Percentiles rank a stretch among this genome's conserved stretches.
These are phyloP conservation scores for Alternaria novae-zelandiae DNA, from an alignment of 2,329 filamentous ascomycete genomes.

Conservation along the genomic window DNA sequence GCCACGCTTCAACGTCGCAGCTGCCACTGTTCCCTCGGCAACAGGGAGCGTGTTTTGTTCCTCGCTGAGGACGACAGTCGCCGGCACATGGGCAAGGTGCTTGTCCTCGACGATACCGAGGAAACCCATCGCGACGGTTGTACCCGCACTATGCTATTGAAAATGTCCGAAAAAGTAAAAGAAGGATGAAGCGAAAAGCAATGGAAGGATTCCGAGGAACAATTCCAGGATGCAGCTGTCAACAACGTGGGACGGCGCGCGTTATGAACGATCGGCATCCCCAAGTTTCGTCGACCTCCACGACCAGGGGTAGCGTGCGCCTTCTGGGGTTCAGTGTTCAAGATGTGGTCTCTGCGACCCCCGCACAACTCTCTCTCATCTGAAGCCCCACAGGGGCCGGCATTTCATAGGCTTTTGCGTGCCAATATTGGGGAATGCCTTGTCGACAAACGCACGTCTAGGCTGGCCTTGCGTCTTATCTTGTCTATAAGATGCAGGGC, in stretches of 20 bases:
- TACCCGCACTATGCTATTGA: not conserved
- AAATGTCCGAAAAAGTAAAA: not conserved
- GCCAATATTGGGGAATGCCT: conserved; percentile 17
- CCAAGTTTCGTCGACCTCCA: not conserved
- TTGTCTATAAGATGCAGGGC: conserved; percentile 6
- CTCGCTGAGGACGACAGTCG: conserved; percentile 42
- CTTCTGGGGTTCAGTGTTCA: conserved; percentile 8
- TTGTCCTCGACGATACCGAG: conserved; percentile 44
- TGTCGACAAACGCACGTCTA: not conserved
- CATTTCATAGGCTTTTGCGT: conserved; percentile 2
- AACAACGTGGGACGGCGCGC: conserved; percentile 1
- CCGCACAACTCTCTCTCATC: conserved; percentile 9
- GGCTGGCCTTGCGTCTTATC: conserved; percentile 1
- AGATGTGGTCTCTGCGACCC: conserved; percentile 16
- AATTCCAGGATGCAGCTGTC: not conserved
- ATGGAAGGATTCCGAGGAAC: not conserved
- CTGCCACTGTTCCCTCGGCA: conserved; percentile 13
- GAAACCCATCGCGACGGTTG: conserved; percentile 36
- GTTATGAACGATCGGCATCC: conserved; percentile 15
- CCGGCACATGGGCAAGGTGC: conserved; percentile 43
- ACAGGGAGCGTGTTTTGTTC: conserved; percentile 16
- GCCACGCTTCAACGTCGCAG: conserved; percentile 39
- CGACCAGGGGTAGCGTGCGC: conserved; percentile 5
- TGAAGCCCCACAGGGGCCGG: conserved; percentile 22
- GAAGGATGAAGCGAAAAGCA: not conserved